Conservation (phyloP, 2,329 filamentous ascomycete species). For the Colletotrichum ledebouriae region DNA sequence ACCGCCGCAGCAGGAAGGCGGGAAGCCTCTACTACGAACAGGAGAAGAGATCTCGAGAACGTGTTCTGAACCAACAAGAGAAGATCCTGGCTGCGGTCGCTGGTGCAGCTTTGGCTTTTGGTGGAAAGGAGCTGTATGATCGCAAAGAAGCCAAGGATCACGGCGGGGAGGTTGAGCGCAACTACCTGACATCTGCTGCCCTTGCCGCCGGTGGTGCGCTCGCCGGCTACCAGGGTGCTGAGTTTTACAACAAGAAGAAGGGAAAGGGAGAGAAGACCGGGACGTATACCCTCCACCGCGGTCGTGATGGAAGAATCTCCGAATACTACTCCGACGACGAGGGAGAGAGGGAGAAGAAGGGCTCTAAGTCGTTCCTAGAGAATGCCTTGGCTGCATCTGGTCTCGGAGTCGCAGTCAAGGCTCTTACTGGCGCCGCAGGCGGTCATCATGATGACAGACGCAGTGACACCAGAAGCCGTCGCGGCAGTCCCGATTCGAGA, state of each 20-base stretch:
- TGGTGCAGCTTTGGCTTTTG: constrained; percentile 74
- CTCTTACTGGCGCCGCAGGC: constrained; percentile 64
- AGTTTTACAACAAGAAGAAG: constrained; percentile 72
- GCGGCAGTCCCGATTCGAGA: constrained; percentile 53
- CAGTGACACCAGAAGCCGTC: constrained; percentile 50
- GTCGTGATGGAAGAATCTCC: constrained; percentile 64
- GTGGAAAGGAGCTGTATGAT: constrained; percentile 76
- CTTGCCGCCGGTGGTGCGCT: constrained; percentile 74
- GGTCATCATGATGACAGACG: constrained; percentile 59
- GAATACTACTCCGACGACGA: constrained; percentile 72
- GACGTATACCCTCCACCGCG: constrained; percentile 65
- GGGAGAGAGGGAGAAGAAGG: constrained; percentile 67
- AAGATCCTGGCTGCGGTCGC: constrained; percentile 76
- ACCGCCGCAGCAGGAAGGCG: constrained; percentile 64
- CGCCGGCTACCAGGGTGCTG: constrained; percentile 74
- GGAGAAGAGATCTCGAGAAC: constrained; percentile 60
- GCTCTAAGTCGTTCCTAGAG: constrained; percentile 75
- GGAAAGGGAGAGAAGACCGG: constrained; percentile 68
- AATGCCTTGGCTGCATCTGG: constrained; percentile 73
- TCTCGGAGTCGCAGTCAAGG: constrained; percentile 72
- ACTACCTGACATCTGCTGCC: constrained; percentile 70
- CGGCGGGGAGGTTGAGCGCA: constrained; percentile 66
- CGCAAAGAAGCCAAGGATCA: constrained; percentile 69
- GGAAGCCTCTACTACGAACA: constrained; percentile 70
- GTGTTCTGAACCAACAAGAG: constrained; percentile 72